Conservation (phyloP, 805 yeast species). For the Metschnikowia proteae region DNA sequence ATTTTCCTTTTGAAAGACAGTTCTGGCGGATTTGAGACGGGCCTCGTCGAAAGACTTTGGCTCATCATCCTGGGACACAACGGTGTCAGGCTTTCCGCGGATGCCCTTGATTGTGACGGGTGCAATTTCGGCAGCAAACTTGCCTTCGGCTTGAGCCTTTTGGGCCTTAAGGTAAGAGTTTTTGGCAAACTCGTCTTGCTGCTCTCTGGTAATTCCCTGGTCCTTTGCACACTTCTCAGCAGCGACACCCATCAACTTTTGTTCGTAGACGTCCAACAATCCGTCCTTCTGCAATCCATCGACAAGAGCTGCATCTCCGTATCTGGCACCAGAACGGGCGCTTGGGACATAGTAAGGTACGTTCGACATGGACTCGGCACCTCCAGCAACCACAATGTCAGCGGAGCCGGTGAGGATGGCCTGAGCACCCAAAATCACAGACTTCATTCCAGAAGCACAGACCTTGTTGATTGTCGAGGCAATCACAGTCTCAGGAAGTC, state of each 20-base stretch:
- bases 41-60: slow-evolving; percentile 69
- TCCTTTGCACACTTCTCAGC: slow-evolving; percentile 96
- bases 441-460: slow-evolving; percentile 94
- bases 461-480: slow-evolving; percentile 95
- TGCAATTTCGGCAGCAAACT: slow-evolving; percentile 76
- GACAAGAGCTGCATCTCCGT: slow-evolving; percentile 72
- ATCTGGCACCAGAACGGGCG: slow-evolving; percentile 86
- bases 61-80: slow-evolving; percentile 81
- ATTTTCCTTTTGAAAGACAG: slow-evolving; percentile 89
- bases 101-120: slow-evolving; percentile 86
- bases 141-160: slow-evolving; percentile 73
- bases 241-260: slow-evolving; percentile 90
- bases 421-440: slow-evolving; percentile 88
- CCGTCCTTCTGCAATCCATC: slow-evolving; percentile 96
- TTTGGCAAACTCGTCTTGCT: slow-evolving; percentile 87
- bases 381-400: slow-evolving; percentile 93
- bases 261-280: slow-evolving; percentile 84
- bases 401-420: slow-evolving; percentile 83
- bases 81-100: slow-evolving; percentile 81
- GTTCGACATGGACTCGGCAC: slow-evolving; percentile 97
- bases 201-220: slow-evolving; percentile 71
- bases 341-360: slow-evolving; percentile 87
- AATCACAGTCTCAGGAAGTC: slow-evolving; percentile 72
- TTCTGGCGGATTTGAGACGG: slow-evolving; percentile 77
- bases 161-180: slow-evolving; percentile 83